Evolutionary conservation across 352 stramenopile species (phyloP).

Genomic region (Phytophthora aleatoria): DNA sequence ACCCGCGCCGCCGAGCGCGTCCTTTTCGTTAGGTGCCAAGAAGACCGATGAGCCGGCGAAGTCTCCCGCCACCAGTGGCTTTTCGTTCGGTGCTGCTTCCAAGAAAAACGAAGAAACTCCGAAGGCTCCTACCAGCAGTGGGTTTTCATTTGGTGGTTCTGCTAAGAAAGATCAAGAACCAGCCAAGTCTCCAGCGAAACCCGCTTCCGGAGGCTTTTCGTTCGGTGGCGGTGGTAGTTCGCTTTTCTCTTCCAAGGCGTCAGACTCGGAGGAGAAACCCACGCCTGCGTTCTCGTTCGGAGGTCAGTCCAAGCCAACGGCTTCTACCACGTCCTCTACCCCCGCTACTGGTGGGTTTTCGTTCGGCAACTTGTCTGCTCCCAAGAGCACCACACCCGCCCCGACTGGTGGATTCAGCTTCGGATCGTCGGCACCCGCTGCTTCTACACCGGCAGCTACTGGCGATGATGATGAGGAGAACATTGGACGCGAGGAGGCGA

Average conservation of each 20-base stretch:
- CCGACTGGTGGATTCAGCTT: constrained; percentile 40
- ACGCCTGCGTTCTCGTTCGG: constrained; percentile 58
- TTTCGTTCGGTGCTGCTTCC: constrained; percentile 22
- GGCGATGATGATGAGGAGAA: constrained; percentile 81
- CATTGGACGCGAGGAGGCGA: constrained; percentile 82
- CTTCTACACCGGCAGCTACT: constrained; percentile 20
- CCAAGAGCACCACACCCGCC: constrained; percentile 22
- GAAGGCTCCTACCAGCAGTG: constrained; percentile 11
- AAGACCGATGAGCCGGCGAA: constrained; percentile 24
- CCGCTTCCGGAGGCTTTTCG: constrained; percentile 19
- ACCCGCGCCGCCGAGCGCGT: constrained; percentile 13
- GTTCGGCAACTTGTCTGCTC: constrained; percentile 39
- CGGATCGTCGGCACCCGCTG: constrained; percentile 17
- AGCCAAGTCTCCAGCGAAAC: constrained; percentile 19
- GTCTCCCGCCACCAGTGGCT: constrained; percentile 5
- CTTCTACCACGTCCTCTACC: constrained; percentile 27
- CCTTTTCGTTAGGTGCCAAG: constrained; percentile 44
- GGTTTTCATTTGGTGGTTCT: constrained; percentile 28
- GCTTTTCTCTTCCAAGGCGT: constrained; percentile 42
- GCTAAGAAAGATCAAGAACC: constrained; percentile 26
- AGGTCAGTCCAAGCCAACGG: constrained; percentile 25
- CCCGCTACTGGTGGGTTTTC: constrained; percentile 42
- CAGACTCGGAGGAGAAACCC: constrained; percentile 31
- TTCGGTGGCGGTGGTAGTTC: constrained; percentile 41
- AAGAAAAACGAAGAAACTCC: constrained; percentile 25